Evolutionary conservation across 2,329 filamentous ascomycete species (phyloP), one percentile per base, ranked within the genome.

Genomic region (Phialocephala sp.): DNA sequence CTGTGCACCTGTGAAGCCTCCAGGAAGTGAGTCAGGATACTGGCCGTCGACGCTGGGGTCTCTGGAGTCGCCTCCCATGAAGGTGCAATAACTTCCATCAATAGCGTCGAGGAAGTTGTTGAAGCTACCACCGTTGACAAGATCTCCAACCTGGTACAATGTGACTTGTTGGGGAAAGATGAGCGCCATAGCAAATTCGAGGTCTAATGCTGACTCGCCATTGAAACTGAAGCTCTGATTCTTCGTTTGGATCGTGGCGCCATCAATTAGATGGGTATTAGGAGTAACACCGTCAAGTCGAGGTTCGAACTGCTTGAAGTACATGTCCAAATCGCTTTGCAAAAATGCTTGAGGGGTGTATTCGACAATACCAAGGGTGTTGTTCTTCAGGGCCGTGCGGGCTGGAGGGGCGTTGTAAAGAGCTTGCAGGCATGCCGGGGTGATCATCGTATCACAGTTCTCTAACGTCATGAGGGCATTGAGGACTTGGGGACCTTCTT

Each of bases 361-460:
- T 71, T 87, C 84, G 32, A 85, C 83, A 24, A 87, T 82, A 24
- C 83, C 84, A 18, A 84, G 79, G 60, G 79, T 81, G 71, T 87
- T 87, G 73, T 81, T 80, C 20, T 41, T 61, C 12, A 67, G 66
- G 20, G 77, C 73, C 8, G 75, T 75, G 2, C 72, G 75, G 15
- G 79, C 80, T 15, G 77, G 70, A 18, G 84, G 79, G 59, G 81
- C 80, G 2, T 77, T 72, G 70, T 87, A 87, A 24, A 87, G 75
- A 5, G 83, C 83, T 60, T 80, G 80, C 59, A 87, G 79, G 70
- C 87, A 89, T 50, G 80, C 80, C 0, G 85, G 84, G 0, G 85
- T 88, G 68, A 89, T 86, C 71, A 83, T 81, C 15, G 76, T 75
- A 69, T 85, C 82, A 72, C 87, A 89, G 61, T 79, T 72, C 2